These are phyloP conservation scores for Warburgia ugandensis DNA, from an alignment of 164 flowering plant species.

Conservation along the genomic window DNA sequence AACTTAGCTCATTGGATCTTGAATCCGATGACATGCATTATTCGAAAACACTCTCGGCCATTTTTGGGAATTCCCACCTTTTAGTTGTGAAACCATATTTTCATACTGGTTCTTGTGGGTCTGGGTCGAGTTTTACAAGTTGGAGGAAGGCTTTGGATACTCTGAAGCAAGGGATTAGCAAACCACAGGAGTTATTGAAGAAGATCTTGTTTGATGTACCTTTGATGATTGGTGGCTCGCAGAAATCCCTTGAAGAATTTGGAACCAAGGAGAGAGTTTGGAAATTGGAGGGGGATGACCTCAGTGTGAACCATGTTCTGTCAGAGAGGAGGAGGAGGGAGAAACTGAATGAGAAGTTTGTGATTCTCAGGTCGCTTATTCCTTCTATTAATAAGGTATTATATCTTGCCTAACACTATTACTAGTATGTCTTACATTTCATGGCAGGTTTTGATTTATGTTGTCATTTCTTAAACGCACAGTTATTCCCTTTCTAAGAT, in stretches of 20 bases:
- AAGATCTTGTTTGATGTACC: slow-evolving; percentile 50
- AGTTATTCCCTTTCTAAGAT: too few species aligned
- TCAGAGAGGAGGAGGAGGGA: slow-evolving; percentile 35
- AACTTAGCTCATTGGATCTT: slow-evolving; percentile 32
- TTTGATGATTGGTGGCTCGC: slow-evolving; percentile 30
- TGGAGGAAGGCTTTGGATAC: slow-evolving; percentile 43
- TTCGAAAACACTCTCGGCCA: slow-evolving; percentile 39
- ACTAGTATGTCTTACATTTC: too few species aligned
- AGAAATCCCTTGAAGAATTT: slow-evolving; percentile 24
- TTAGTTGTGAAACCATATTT: slow-evolving; percentile 24
- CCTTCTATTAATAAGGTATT: slow-evolving; percentile 67
- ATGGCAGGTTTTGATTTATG: too few species aligned
- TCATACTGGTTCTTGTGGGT: slow-evolving; percentile 18
- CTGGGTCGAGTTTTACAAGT: slow-evolving; percentile 49
- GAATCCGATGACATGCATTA: slow-evolving; percentile 50
- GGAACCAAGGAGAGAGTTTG: slow-evolving; percentile 18
- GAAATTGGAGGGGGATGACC: slow-evolving; percentile 34
- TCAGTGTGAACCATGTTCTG: slow-evolving; percentile 25
- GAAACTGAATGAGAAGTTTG: slow-evolving; percentile 46
- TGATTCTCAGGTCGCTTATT: slow-evolving; percentile 51
- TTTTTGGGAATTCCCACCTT: slow-evolving; percentile 36
- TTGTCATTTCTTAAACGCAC: too few species aligned
- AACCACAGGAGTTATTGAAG: slow-evolving; percentile 51
- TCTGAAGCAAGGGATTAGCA: slow-evolving; percentile 12
- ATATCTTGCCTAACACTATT: neutral